phyloP scores from a whole-genome alignment of 768 basidiomycete species.

The Boletus rubroflammeus region DNA sequence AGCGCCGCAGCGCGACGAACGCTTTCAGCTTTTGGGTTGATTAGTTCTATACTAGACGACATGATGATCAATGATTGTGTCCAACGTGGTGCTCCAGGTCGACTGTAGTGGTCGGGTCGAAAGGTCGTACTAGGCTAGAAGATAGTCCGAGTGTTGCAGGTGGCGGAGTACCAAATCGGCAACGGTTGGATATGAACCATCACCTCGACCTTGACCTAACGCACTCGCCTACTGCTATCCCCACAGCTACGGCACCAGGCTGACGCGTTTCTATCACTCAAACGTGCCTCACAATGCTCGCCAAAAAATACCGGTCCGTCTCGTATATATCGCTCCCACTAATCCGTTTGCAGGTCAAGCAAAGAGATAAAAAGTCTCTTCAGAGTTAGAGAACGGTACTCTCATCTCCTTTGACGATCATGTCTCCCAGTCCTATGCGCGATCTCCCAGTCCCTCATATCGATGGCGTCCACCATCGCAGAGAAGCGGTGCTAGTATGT shows the following conservation, averaged over 20 bases:
- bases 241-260: constrained; percentile 35
- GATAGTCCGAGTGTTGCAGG: constrained; percentile 1
- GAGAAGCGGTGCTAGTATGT: constrained; percentile 20
- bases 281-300: constrained; percentile 25
- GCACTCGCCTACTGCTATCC: constrained; percentile 20
- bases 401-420: constrained; percentile 8
- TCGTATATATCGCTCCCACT: constrained; percentile 26
- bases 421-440: constrained; percentile 9
- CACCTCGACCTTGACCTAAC: constrained; percentile 29
- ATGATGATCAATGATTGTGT: constrained; percentile 36
- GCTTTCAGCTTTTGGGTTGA: constrained; percentile 96
- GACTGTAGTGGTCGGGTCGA: constrained; percentile 13
- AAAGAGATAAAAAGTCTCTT: constrained; percentile 10
- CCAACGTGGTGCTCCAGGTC: constrained; percentile 20
- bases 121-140: constrained; percentile 4
- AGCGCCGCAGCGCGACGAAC: constrained; percentile 86
- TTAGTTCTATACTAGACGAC: constrained; percentile 85
- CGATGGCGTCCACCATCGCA: constrained; percentile 15
- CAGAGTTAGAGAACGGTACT: constrained; percentile 8
- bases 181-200: constrained; percentile 30
- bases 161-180: constrained; percentile 34
- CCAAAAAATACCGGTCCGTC: constrained; percentile 22
- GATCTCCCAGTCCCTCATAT: constrained; percentile 10
- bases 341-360: constrained; percentile 12
- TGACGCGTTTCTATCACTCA: constrained; percentile 28